Evolutionary conservation across 2,329 filamentous ascomycete species (phyloP).

Genomic region (Coccinonectria pachysandricola): DNA sequence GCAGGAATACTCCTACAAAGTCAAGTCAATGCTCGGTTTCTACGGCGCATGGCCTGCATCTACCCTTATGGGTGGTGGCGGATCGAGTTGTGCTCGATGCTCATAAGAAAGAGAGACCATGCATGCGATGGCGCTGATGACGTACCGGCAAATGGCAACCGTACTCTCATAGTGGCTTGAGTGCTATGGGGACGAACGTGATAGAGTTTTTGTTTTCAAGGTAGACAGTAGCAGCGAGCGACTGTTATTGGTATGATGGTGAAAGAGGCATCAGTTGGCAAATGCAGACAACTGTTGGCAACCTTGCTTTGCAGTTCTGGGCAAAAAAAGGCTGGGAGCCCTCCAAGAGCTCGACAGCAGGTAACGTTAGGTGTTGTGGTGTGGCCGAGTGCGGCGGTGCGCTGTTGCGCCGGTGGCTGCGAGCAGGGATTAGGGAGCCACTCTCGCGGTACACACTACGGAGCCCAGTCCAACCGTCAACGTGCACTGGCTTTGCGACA

Average conservation of each 20-base stretch:
- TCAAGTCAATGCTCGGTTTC: slow-evolving; percentile 2
- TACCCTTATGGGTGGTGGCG: too few species aligned
- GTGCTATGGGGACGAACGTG: too few species aligned
- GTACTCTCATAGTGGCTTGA: slow-evolving; percentile 62
- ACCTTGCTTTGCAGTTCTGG: too few species aligned
- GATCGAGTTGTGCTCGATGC: not conserved
- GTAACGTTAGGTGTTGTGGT: slow-evolving; percentile 3
- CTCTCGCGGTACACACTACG: slow-evolving; percentile 3
- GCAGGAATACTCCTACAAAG: slow-evolving; percentile 51
- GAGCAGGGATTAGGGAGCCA: slow-evolving; percentile 4
- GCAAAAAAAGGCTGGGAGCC: too few species aligned
- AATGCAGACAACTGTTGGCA: too few species aligned
- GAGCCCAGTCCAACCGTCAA: too few species aligned
- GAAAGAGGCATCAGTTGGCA: too few species aligned
- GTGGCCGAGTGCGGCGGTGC: slow-evolving; percentile 4
- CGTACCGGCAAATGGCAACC: slow-evolving; percentile 79
- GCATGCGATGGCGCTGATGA: slow-evolving; percentile 5
- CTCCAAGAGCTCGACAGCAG: slow-evolving; percentile 5
- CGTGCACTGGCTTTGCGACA: too few species aligned
- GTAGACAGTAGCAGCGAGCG: too few species aligned
- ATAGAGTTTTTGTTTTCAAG: too few species aligned
- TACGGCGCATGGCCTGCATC: too few species aligned
- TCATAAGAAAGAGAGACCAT: slow-evolving; percentile 1
- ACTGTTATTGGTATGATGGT: too few species aligned
- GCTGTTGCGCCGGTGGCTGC: slow-evolving; percentile 5